phyloP scores from a whole-genome alignment of 305 asterid genomes.

The Solanum hybrid region DNA sequence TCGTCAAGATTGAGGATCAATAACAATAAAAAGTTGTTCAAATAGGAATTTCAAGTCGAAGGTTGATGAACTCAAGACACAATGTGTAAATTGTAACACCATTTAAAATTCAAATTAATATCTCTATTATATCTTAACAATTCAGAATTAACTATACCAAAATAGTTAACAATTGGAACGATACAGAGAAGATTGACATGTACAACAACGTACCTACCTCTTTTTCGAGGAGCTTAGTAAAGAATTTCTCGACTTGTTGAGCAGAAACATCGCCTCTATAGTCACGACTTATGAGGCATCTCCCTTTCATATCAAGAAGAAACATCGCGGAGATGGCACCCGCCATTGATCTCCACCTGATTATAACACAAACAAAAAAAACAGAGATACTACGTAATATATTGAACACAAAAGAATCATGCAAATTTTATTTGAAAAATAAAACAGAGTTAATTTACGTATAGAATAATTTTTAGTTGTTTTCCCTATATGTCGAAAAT shows the following conservation, averaged over 20 bases:
- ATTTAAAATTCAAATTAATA: neutral
- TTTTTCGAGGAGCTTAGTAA: conserved; percentile 48
- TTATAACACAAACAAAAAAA: neutral
- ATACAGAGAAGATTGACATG: neutral
- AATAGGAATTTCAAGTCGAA: neutral
- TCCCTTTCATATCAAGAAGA: conserved; percentile 46
- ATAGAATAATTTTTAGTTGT: neutral
- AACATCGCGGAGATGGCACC: conserved; percentile 58
- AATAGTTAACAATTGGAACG: neutral
- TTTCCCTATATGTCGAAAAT: neutral
- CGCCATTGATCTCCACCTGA: conserved; percentile 26
- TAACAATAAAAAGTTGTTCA: neutral
- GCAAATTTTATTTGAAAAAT: neutral
- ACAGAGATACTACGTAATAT: neutral
- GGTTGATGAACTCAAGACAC: no score
- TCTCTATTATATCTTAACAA: neutral
- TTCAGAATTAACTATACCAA: neutral
- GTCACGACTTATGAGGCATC: conserved; percentile 51
- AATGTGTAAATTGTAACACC: no score
- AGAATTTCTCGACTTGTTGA: conserved; percentile 47
- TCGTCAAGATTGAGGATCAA: neutral
- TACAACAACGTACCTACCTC: conserved; percentile 22
- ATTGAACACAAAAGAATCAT: neutral
- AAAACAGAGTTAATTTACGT: neutral
- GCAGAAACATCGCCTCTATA: conserved; percentile 52